Base-by-base conservation (phyloP, 768 basidiomycete species). In the Tephrocybe rancida region DNA sequence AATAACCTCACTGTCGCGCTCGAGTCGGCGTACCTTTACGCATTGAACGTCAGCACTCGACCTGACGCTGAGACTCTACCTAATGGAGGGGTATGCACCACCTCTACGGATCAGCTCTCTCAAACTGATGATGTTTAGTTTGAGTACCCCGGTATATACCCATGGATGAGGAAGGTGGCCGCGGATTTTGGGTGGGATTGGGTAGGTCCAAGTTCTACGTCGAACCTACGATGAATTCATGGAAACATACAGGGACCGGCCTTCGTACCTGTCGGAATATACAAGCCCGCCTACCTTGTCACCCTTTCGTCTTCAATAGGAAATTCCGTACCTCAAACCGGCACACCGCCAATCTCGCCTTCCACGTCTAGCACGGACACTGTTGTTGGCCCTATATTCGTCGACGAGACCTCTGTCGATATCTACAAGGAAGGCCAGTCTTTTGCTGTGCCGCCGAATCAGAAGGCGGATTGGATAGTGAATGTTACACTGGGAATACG, bases 181-280 rank as follows among this genome's bases (percentile, higher is more conserved):
- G 76, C 74, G 3, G 82, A 85, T 60, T 85, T 83, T 55, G 83
- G 84, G 1, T 85, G 82, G 82, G 82, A 85, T 64, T 84, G 81
- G 82, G 79, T 82, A 52, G 22, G 64, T 5, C n/a, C 21, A 3
- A 41, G 50, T 3, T 19, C 21, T 41, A 9, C 18, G 19, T 13
- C 22, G 21, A 19, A 8, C 35, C 27, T 19, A 11, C 25, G 21
- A 24, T 19, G 19, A 13, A 52, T 19, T 48, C 25, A 9, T n/a
- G 22, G 19, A 5, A 19, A n/a, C n/a, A n/a, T n/a, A n/a, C 38
- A 82, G 82, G 81, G 78, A 16, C 82, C 81, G 34, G 83, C 81
- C 0, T 84, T 84, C 56, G 74, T 82, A 1, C 83, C 84, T 0
- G 72, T 71, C 42, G 83, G 82, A 1, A 74, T 84, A 24, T 74